These are phyloP conservation scores for Fusarium aywerte DNA, from an alignment of 2,329 filamentous ascomycete species.

Conservation along the genomic window DNA sequence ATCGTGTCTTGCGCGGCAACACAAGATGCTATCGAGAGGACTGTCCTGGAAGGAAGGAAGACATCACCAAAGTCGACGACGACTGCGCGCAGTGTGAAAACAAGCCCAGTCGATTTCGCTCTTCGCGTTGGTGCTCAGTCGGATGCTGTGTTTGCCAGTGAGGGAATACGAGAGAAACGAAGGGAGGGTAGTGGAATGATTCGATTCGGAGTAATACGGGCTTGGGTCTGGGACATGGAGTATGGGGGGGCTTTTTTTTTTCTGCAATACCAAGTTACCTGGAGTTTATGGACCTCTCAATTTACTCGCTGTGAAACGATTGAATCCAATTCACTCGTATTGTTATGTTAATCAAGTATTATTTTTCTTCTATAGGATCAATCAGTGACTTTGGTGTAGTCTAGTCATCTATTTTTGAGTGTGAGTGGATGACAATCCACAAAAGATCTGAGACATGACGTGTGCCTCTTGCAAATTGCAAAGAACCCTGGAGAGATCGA, in stretches of 20 bases:
- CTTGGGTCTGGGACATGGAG: conserved; percentile 20
- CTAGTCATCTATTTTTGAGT: background rate
- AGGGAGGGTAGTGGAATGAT: conserved; percentile 8
- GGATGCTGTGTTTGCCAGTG: conserved; percentile 49
- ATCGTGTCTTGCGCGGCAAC: conserved; percentile 50
- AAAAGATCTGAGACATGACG: conserved; percentile 23
- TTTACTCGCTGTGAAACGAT: background rate
- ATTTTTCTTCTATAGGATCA: background rate
- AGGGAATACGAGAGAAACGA: conserved; percentile 9
- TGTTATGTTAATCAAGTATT: background rate
- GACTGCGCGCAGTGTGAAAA: conserved; percentile 52
- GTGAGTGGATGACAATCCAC: background rate
- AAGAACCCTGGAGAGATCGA: background rate
- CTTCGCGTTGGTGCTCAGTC: conserved; percentile 53
- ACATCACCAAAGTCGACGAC: conserved; percentile 47
- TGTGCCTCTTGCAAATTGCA: background rate
- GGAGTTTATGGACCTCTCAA: conserved; percentile 4
- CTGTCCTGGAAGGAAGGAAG: conserved; percentile 49
- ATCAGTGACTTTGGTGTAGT: background rate
- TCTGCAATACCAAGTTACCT: background rate
- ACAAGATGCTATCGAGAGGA: conserved; percentile 51
- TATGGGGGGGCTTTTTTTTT: conserved; percentile 9
- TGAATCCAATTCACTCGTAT: background rate
- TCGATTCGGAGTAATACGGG: conserved; percentile 12
- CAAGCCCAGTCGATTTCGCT: conserved; percentile 44